Conservation (phyloP, 2,329 filamentous ascomycete genomes). For the Fusarium sp. region DNA sequence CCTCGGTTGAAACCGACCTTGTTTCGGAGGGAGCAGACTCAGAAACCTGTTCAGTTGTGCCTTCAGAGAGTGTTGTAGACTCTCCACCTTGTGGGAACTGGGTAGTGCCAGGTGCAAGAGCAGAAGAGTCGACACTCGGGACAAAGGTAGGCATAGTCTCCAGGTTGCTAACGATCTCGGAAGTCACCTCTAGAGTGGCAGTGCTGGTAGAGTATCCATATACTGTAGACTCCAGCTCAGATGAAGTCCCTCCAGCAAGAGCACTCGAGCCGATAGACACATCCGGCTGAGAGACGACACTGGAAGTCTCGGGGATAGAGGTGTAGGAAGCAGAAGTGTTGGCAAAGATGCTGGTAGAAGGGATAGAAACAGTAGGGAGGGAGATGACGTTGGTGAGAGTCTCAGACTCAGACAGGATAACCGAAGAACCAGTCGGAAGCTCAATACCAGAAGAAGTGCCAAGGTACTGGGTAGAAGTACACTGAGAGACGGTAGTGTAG, state of each 20-base stretch:
- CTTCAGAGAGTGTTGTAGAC: neutral
- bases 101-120: slow-evolving; percentile 17
- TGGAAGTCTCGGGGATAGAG: neutral
- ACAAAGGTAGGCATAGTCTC: slow-evolving; percentile 37
- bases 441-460: slow-evolving; percentile 14
- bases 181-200: neutral
- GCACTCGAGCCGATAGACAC: slow-evolving; percentile 16
- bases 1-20: neutral
- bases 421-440: slow-evolving; percentile 11
- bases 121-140: slow-evolving; percentile 27
- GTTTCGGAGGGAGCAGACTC: neutral
- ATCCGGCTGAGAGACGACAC: neutral
- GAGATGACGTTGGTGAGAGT: slow-evolving; percentile 8
- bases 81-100: neutral
- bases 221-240: neutral
- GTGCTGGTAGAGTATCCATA: slow-evolving; percentile 30
- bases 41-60: neutral
- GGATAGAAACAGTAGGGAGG: slow-evolving; percentile 6
- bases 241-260: slow-evolving; percentile 17
- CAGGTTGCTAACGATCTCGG: slow-evolving; percentile 17
- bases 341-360: slow-evolving; percentile 1
- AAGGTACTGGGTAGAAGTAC: slow-evolving; percentile 28
- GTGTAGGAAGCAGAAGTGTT: slow-evolving; percentile 10
- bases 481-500: slow-evolving; percentile 36
- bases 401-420: neutral